Conservation (phyloP, 495 filamentous ascomycete species). For the Pyronema omphalodes region DNA sequence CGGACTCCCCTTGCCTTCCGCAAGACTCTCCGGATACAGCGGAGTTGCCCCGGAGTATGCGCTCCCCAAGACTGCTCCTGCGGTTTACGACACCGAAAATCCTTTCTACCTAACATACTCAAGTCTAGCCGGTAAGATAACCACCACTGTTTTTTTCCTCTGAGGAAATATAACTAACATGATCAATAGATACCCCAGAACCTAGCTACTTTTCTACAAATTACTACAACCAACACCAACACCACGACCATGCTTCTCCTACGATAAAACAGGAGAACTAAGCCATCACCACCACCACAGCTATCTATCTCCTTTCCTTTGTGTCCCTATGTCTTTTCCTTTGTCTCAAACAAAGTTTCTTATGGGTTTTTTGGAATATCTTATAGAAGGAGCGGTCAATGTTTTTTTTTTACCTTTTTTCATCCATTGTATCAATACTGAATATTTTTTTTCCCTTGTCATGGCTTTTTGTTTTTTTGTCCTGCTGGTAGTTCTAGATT, state of each 20-base stretch:
- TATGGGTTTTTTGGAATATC: too few relatives aligned
- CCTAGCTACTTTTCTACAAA: not conserved
- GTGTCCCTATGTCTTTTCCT: too few relatives aligned
- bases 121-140: slow-evolving; percentile 41
- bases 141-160: not conserved
- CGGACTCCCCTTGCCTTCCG: slow-evolving; percentile 49
- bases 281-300: too few relatives aligned
- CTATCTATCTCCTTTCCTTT: too few relatives aligned
- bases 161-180: not conserved
- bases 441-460: too few relatives aligned
- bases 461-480: too few relatives aligned
- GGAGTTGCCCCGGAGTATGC: slow-evolving; percentile 49
- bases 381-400: too few relatives aligned
- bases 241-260: not conserved
- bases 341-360: too few relatives aligned
- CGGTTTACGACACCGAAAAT: slow-evolving; percentile 39
- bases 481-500: too few relatives aligned
- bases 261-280: slow-evolving; percentile 3
- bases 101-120: slow-evolving; percentile 63
- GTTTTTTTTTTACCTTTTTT: too few relatives aligned
- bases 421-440: too few relatives aligned
- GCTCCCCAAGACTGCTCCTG: slow-evolving; percentile 39
- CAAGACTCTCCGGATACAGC: slow-evolving; percentile 42
- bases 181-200: not conserved
- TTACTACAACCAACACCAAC: not conserved